A percentile compares a stretch with the other conserved stretches of the same genome.
Evolutionary conservation across 495 filamentous ascomycete genomes (phyloP).

Genomic region (Chaetomium tenue): DNA sequence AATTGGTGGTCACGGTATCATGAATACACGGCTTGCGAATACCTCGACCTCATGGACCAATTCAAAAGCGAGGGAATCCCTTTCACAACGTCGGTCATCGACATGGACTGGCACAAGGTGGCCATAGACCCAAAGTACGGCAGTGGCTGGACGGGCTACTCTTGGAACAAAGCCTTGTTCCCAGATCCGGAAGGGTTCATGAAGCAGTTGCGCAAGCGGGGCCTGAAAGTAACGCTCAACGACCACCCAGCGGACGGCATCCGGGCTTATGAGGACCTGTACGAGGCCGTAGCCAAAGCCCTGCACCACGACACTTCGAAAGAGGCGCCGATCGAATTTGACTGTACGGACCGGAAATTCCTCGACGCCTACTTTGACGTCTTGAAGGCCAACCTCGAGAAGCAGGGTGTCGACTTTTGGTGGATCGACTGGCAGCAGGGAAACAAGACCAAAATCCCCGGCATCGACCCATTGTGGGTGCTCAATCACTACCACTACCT

Average conservation of each 20-base stretch:
- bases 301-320: constrained; percentile 45
- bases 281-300: constrained; percentile 50
- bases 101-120: constrained; percentile 64
- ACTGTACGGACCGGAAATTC: constrained; percentile 51
- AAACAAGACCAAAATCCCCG: constrained; percentile 47
- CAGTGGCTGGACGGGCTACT: constrained; percentile 61
- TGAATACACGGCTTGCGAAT: constrained; percentile 51
- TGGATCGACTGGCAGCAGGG: constrained; percentile 68
- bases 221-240: constrained; percentile 52
- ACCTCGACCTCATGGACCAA: constrained; percentile 51
- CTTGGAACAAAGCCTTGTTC: constrained; percentile 57
- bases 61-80: constrained; percentile 51
- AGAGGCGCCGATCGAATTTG: constrained; percentile 53
- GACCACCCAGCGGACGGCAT: constrained; percentile 59
- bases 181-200: constrained; percentile 50
- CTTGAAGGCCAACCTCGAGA: constrained; percentile 51
- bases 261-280: constrained; percentile 52
- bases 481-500: constrained; percentile 62
- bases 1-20: constrained; percentile 66
- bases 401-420: constrained; percentile 56
- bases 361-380: constrained; percentile 59
- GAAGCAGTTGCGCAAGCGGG: constrained; percentile 43
- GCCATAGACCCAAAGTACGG: constrained; percentile 34
- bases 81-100: constrained; percentile 54
- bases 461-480: constrained; percentile 61